Evolutionary conservation across 768 basidiomycete species (phyloP), one percentile per base, ranked within the genome.

Genomic region (Auriculariales sp.): DNA sequence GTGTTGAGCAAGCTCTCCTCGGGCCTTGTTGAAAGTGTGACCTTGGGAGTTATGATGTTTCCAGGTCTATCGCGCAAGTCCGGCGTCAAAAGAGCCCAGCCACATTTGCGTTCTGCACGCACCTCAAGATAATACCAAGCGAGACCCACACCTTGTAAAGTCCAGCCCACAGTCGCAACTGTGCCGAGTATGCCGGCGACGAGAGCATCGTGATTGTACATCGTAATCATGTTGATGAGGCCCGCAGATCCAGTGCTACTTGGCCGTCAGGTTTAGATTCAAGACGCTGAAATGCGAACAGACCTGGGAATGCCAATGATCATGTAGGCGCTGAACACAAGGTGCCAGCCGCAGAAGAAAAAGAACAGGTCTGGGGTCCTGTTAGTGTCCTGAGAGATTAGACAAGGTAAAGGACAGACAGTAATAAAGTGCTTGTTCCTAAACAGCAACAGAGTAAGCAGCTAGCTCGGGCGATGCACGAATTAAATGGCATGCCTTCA

Each of bases 381-480:
- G 49, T 47, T 28, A 28, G 48, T 32, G 17, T 45, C 36, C 32
- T 49, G 36, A 22, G 32, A 17, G 46, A 55, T 53, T 56, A 53
- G 56, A 51, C 53, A 62, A 55, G 55, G 56, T n/a, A 9, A 9
- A 24, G 14, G 44, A 33, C 83, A 66, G 67, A 89, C 89, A 94
- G 67, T 86, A 94, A 70, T 92, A 94, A 62, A 93, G 66, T 3
- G 90, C 77, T 78, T 91, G 89, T 69, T 91, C 88, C 89, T 91
- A 66, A 53, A 54, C 33, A 36, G 54, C 15, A 14, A 22, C 35
- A 66, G 53, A 45, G 47, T 46, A 48, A 10, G 44, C 30, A 51
- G 50, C 44, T n/a, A 19, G 19, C 53, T 30, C 48, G n/a, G 15
- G 54, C 42, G 57, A 32, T 32, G 34, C 36, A 25, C 34, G 35